phyloP scores from a whole-genome alignment of 2,329 filamentous ascomycete species.

The Arthrocladium fulminans region DNA sequence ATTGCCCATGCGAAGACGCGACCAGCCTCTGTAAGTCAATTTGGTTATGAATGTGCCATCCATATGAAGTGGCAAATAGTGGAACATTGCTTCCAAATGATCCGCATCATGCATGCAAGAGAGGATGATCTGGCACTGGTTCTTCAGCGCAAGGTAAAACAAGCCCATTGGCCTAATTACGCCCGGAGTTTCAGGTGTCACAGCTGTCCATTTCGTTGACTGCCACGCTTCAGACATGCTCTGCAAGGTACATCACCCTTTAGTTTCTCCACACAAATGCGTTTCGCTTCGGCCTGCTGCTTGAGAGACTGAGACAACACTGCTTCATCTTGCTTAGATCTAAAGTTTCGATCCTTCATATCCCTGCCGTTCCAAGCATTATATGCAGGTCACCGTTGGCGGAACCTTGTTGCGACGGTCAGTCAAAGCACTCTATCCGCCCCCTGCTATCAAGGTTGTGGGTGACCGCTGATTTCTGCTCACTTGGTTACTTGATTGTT shows the following conservation, averaged over 20 bases:
- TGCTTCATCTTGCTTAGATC: background rate
- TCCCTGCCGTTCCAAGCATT: background rate
- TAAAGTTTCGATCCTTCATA: background rate
- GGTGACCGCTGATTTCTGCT: background rate
- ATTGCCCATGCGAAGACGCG: background rate
- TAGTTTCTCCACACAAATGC: background rate
- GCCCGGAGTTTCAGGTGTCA: background rate
- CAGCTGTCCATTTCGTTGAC: background rate
- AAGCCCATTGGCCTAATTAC: background rate
- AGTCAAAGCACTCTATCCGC: too few species aligned
- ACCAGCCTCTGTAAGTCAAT: conserved; percentile 4
- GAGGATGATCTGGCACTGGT: background rate
- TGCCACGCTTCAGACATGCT: background rate
- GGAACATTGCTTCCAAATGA: background rate
- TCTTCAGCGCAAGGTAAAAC: background rate
- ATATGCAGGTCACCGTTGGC: background rate
- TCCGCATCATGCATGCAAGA: background rate
- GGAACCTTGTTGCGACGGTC: background rate
- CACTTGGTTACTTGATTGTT: too few species aligned
- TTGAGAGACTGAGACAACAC: background rate
- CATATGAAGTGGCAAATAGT: background rate
- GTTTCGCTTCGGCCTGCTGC: background rate
- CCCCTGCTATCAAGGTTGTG: too few species aligned
- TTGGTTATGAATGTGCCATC: background rate
- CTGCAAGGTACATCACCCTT: background rate